phyloP scores from a whole-genome alignment of 352 stramenopile species.

The Phytophthora tentaculata region DNA sequence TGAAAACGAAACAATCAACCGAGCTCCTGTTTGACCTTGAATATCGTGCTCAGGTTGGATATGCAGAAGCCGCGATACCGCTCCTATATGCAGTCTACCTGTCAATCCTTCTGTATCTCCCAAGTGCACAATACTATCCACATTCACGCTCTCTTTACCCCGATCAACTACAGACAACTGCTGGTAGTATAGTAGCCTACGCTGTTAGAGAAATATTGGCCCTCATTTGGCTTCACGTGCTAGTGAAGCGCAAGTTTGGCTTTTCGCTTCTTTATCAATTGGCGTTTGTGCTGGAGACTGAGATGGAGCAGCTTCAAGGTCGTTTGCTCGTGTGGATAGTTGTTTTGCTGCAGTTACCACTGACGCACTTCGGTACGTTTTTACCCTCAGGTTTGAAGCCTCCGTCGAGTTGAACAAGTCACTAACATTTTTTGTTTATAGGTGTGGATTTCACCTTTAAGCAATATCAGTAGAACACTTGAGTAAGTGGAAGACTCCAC shows the following conservation, averaged over 20 bases:
- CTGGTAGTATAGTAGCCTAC: slow-evolving; percentile 12
- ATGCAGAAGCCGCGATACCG: slow-evolving; percentile 16
- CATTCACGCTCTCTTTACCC: slow-evolving; percentile 5
- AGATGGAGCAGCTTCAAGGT: slow-evolving; percentile 19
- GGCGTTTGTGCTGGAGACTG: slow-evolving; percentile 13
- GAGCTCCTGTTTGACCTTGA: slow-evolving; percentile 25
- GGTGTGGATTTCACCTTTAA: too few species aligned
- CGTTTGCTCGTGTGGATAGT: slow-evolving; percentile 20
- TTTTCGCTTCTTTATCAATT: slow-evolving; percentile 27
- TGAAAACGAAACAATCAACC: slow-evolving; percentile 8
- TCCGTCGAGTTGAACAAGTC: neutral
- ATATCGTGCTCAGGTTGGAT: slow-evolving; percentile 18
- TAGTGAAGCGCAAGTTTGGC: slow-evolving; percentile 20
- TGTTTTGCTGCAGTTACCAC: slow-evolving; percentile 12
- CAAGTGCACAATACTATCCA: slow-evolving; percentile 23
- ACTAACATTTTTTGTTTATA: too few species aligned
- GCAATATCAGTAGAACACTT: too few species aligned
- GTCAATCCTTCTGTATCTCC: slow-evolving; percentile 5
- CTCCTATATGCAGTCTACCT: slow-evolving; percentile 21
- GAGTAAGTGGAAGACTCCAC: too few species aligned
- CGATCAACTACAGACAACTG: slow-evolving; percentile 10
- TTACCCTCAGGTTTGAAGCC: too few species aligned
- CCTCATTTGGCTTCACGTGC: slow-evolving; percentile 18
- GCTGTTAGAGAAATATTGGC: slow-evolving; percentile 8
- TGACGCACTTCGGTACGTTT: slow-evolving; percentile 26